Evolutionary conservation across 1,139 yeast species (phyloP), one percentile per base, ranked within the genome.

Genomic region (Taphrina communis): DNA sequence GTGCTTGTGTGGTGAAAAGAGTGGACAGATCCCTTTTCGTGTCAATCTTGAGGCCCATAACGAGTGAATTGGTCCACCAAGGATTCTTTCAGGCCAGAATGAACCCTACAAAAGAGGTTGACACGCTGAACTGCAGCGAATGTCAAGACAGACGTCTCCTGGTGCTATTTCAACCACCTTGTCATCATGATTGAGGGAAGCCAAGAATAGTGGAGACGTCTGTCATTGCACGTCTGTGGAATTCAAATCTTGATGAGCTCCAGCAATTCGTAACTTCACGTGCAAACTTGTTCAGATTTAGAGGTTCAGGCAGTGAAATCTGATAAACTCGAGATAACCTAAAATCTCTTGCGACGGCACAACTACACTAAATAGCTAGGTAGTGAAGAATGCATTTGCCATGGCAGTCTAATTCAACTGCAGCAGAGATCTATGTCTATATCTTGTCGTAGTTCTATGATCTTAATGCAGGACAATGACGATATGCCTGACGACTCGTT

Each of bases 21-120:
- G 65, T 39, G 39, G 65, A 60, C 7, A 60, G 48, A 21, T 60
- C 65, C 25, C 38, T 60, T 17, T 17, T 50, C 35, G 57, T 50
- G 38, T 60, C 65, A 8, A 60, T 65, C 21, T 25, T 48, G 42
- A 42, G 57, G 8, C 17, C 36, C 62, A 58, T 58, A n/a, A 21
- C 53, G 53, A n/a, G n/a, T 25, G 53, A n/a, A 25, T 25, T 25
- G 31, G 31, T 25, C 31, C 31, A 2, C 31, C 31, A 2, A 25
- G 31, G 4, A 25, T 25, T 25, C 31, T 25, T 25, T 25, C 31
- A 25, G 4, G 31, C 31, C 31, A 25, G 31, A 25, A 2, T 25
- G 31, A 25, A 25, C 4, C 31, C 31, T 25, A 4, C 31, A 25
- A 25, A 25, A 25, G 31, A 25, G 31, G 4, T 25, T 25, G 31